Conservation (phyloP, 148 eudicot species). For the Cornus controversa region DNA sequence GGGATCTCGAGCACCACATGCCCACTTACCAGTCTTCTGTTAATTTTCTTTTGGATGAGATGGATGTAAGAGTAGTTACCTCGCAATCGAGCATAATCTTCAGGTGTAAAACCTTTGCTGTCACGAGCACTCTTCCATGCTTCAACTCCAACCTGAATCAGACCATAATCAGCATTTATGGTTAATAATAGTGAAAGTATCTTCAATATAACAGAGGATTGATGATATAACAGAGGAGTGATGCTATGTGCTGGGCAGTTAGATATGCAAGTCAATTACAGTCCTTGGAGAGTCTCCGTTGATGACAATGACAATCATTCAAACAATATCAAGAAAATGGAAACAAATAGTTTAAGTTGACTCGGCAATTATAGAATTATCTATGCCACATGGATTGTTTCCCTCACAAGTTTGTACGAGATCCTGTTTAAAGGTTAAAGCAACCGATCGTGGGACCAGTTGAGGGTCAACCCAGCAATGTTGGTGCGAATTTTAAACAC, state of each 20-base stretch:
- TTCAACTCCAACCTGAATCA: conserved; percentile 65
- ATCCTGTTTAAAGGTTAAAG: background rate
- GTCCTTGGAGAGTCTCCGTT: background rate
- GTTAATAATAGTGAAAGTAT: background rate
- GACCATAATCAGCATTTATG: background rate
- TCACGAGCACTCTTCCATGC: conserved; percentile 72
- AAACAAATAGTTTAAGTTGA: background rate
- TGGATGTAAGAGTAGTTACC: conserved; percentile 60
- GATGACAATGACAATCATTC: background rate
- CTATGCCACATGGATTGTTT: background rate
- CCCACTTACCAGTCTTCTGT: conserved; percentile 30
- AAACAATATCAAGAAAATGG: background rate
- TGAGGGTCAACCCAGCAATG: background rate
- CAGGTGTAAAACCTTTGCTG: conserved; percentile 67
- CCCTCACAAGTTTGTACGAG: background rate
- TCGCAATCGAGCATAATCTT: conserved; percentile 67
- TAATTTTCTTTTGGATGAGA: conserved; percentile 46
- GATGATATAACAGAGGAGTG: background rate
- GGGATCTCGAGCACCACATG: conserved; percentile 68
- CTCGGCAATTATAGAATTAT: background rate
- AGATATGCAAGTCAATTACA: background rate
- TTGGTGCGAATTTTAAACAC: background rate
- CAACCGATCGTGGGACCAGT: background rate
- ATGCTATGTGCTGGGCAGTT: background rate
- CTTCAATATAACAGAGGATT: no score